Base-by-base conservation (phyloP, 2,329 filamentous ascomycete genomes). In the Lojkania enalia region DNA sequence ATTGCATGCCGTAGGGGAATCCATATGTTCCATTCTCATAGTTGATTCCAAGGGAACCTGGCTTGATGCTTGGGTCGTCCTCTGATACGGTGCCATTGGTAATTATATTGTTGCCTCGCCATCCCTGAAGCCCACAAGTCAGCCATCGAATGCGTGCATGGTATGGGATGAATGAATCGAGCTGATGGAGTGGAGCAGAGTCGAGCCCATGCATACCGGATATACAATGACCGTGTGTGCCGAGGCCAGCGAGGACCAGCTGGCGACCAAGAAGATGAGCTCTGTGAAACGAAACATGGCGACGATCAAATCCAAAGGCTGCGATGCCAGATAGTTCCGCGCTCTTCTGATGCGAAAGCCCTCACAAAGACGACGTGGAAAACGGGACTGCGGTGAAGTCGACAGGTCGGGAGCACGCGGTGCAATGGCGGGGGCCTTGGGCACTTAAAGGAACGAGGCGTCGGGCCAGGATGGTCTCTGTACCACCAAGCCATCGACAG, bases 1-100 rank as follows among this genome's bases (percentile, higher is more conserved):
- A 96, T 75, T 95, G 87, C 88, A 94, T 92, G 72, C 90, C 91
- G 57, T 88, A 95, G 1, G 90, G 90, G 58, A 83, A 94, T 0
- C 72, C 63, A 14, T 66, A 61, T 13, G 74, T 73, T 16, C 71
- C 73, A 42, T 78, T 77, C 14, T 66, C 60, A 25, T 63, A 67
- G 43, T 69, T 73, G 20, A 72, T 74, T 4, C 77, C 77, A 3
- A 83, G 57, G 6, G 71, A 68, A 11, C 66, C 64, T 1, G 71
- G 63, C 13, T 68, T 64, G 30, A 71, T 58, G 37, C 7, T 63
- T 18, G 40, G 65, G 59, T 58, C 54, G 11, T 64, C 66, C n/a
- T 71, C 58, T 12, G 74, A 70, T 23, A 69, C 60, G 2, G 80
- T 84, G 2, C 82, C 83, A 67, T 90, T 95, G 32, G 85, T 87